phyloP scores from a whole-genome alignment of 1,139 yeast genomes.

The Diutina catenulata region DNA sequence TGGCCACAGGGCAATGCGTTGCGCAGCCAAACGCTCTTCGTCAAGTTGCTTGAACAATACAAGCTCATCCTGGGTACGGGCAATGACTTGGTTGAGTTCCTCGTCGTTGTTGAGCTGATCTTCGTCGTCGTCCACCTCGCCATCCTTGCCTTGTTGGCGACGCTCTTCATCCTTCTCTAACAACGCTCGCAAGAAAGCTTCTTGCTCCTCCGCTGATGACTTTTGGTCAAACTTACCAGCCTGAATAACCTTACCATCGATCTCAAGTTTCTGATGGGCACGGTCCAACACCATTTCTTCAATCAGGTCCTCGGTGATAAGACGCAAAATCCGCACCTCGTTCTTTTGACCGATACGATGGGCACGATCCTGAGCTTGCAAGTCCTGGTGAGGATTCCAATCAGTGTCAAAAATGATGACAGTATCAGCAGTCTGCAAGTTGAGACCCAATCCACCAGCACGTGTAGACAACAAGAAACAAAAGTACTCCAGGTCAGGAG shows the following conservation, averaged over 20 bases:
- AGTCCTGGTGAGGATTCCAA: conserved; percentile 90
- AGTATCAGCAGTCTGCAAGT: conserved; percentile 80
- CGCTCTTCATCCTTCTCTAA: conserved; percentile 60
- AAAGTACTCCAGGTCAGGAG: conserved; percentile 60
- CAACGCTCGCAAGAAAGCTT: conserved; percentile 58
- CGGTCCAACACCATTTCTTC: conserved; percentile 76
- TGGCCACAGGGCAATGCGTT: conserved; percentile 32
- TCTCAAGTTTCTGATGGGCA: conserved; percentile 73
- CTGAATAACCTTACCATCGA: conserved; percentile 81
- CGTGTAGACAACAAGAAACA: conserved; percentile 74
- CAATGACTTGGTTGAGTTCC: conserved; percentile 60
- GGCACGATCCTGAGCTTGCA: conserved; percentile 86
- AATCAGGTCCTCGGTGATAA: conserved; percentile 72
- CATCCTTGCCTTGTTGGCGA: conserved; percentile 25
- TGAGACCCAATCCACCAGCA: conserved; percentile 84
- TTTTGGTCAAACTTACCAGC: conserved; percentile 82
- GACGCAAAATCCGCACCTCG: conserved; percentile 69
- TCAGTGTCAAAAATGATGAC: conserved; percentile 82
- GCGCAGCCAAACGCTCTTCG: conserved; percentile 32
- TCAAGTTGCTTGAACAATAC: conserved; percentile 45
- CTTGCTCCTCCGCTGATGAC: conserved; percentile 75
- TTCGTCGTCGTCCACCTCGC: conserved; percentile 36
- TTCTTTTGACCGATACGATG: conserved; percentile 86
- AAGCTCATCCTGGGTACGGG: conserved; percentile 54
- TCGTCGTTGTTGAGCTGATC: conserved; percentile 47